These are phyloP conservation scores for Apiospora arundinis DNA, from an alignment of 2,329 filamentous ascomycete genomes.

Conservation along the genomic window DNA sequence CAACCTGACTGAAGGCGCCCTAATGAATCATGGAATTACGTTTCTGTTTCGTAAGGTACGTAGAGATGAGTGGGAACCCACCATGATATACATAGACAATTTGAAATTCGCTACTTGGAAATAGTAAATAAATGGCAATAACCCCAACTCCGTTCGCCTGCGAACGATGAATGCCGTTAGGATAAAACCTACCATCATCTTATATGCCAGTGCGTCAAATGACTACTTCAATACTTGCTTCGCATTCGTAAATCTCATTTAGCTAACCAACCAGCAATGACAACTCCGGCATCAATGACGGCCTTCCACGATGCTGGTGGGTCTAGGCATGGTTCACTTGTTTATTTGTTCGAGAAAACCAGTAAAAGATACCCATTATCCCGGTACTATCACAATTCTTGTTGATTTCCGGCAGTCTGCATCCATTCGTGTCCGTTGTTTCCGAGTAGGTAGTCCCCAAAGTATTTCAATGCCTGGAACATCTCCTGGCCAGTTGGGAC, in stretches of 20 bases:
- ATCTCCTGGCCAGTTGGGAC: conserved; percentile 89
- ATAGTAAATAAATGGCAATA: not conserved
- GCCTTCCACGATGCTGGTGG: not conserved
- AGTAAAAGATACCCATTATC: not conserved
- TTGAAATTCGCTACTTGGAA: not conserved
- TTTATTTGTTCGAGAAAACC: not conserved
- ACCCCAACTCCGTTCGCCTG: conserved; percentile 9
- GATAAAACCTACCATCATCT: not conserved
- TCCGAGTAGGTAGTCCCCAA: conserved; percentile 79
- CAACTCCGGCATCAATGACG: not conserved
- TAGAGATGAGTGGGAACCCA: not conserved
- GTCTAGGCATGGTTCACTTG: not conserved
- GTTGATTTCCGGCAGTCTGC: not conserved
- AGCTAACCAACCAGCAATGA: not conserved
- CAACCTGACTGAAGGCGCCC: not conserved
- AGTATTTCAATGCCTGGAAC: conserved; percentile 80
- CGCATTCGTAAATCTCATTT: not conserved
- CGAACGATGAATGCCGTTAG: not conserved
- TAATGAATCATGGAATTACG: not conserved
- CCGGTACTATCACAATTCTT: not conserved
- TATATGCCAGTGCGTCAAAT: not conserved
- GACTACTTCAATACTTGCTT: not conserved
- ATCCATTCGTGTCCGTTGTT: conserved; percentile 68
- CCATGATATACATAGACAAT: not conserved
- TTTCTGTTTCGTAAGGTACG: not conserved